Evolutionary conservation across 2,329 filamentous ascomycete species (phyloP).

Genomic region (Dothistroma pini): DNA sequence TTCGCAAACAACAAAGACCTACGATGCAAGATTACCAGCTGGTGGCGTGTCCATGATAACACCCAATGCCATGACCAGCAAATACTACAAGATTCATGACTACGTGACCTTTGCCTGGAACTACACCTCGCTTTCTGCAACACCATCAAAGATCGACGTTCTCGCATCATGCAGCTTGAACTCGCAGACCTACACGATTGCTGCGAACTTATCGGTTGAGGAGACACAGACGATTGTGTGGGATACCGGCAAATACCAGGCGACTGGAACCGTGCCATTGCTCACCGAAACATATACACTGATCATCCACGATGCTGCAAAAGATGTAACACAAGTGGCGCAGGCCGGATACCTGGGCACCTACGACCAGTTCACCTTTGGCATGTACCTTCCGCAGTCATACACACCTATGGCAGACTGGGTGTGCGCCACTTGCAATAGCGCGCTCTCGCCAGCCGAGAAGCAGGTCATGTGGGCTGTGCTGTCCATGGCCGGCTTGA

Average conservation of each 20-base stretch:
- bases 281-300: conserved; percentile 61
- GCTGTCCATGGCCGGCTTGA: conserved; percentile 54
- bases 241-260: conserved; percentile 56
- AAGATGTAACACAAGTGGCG: conserved; percentile 50
- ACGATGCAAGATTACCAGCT: conserved; percentile 52
- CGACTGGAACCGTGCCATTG: conserved; percentile 49
- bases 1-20: conserved; percentile 37
- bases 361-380: conserved; percentile 54
- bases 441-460: conserved; percentile 51
- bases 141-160: conserved; percentile 58
- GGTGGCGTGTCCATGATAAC: conserved; percentile 62
- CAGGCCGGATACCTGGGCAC: conserved; percentile 54
- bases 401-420: conserved; percentile 46
- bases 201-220: conserved; percentile 54
- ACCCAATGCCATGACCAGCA: conserved; percentile 48
- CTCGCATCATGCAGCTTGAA: conserved; percentile 59
- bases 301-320: conserved; percentile 57
- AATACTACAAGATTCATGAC: conserved; percentile 63
- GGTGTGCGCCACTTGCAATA: conserved; percentile 55
- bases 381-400: conserved; percentile 57
- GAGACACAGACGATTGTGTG: conserved; percentile 49
- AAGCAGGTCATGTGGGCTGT: conserved; percentile 55
- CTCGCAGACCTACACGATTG: conserved; percentile 58
- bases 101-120: conserved; percentile 65
- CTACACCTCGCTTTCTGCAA: conserved; percentile 60